Evolutionary conservation across 306 rosid genomes (phyloP).

Genomic region (Pachyrhizus erosus): DNA sequence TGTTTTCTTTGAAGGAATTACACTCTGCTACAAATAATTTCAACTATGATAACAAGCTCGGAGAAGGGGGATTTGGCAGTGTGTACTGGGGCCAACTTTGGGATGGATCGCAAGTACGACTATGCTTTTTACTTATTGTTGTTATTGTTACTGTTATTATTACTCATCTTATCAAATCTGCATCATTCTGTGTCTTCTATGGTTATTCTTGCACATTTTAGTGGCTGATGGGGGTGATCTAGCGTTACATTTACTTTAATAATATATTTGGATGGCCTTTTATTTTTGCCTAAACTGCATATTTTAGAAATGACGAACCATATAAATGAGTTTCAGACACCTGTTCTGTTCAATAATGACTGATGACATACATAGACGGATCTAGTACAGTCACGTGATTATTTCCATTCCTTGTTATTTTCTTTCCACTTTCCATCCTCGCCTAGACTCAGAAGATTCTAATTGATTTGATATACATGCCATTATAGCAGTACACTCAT

Average conservation of each 20-base stretch:
- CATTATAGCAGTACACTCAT: background rate
- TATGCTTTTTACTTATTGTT: background rate
- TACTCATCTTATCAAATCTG: background rate
- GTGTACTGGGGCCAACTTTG: slow-evolving; percentile 97
- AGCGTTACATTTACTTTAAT: background rate
- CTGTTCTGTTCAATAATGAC: background rate
- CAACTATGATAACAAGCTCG: slow-evolving; percentile 90
- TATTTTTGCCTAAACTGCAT: background rate
- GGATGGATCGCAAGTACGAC: slow-evolving; percentile 88
- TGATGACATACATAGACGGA: background rate
- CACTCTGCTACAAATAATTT: slow-evolving; percentile 90
- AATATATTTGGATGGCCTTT: background rate
- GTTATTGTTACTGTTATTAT: background rate
- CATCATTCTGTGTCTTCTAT: background rate
- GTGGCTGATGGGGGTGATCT: background rate
- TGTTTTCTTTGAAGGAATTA: slow-evolving; percentile 85
- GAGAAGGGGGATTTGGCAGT: slow-evolving; percentile 95
- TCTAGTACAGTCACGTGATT: background rate
- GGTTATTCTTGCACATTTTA: slow-evolving; percentile 8
- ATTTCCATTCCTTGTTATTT: background rate
- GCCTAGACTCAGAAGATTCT: slow-evolving; percentile 16
- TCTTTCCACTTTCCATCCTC: background rate
- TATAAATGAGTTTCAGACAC: background rate
- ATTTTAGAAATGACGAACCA: background rate
- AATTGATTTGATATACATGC: background rate